Percentiles rank a stretch among this genome's conserved stretches.
Conservation (phyloP, 495 filamentous ascomycete genomes). For the Penicillium macrosclerotiorum region DNA sequence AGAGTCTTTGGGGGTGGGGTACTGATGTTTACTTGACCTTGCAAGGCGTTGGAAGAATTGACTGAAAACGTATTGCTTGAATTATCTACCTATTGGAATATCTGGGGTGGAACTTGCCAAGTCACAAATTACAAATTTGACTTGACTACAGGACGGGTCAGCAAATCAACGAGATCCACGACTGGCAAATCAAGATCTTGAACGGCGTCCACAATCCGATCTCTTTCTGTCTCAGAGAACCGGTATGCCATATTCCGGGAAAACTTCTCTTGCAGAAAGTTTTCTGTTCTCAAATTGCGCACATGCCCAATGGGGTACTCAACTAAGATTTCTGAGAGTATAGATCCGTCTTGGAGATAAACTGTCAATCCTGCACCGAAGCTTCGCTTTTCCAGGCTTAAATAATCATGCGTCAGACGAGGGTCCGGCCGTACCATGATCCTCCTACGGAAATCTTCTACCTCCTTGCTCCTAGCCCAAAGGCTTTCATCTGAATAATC, state of each 20-base stretch:
- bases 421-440: constrained; percentile 29
- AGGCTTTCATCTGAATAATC: constrained; percentile 39
- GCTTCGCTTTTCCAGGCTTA: constrained; percentile 26
- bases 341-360: constrained; percentile 22
- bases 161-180: constrained; percentile 78
- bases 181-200: constrained; percentile 57
- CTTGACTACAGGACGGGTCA: constrained; percentile 7
- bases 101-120: constrained; percentile 1
- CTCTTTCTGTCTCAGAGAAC: constrained; percentile 59
- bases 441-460: constrained; percentile 28
- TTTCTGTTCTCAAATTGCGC: constrained; percentile 71
- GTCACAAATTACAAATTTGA: constrained; percentile 7
- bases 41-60: constrained; percentile 77
- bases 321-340: constrained; percentile 74
- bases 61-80: constrained; percentile 18
- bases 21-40: constrained; percentile 78
- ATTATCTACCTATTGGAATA: too few species aligned
- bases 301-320: constrained; percentile 82
- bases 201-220: constrained; percentile 62
- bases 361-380: constrained; percentile 24
- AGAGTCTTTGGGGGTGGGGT: constrained; percentile 95
- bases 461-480: constrained; percentile 24
- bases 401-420: constrained; percentile 36
- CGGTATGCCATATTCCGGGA: constrained; percentile 69
- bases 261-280: constrained; percentile 73